Base-by-base conservation (phyloP, 1,284 basidiomycete genomes). In the Amylostereum areolatum region DNA sequence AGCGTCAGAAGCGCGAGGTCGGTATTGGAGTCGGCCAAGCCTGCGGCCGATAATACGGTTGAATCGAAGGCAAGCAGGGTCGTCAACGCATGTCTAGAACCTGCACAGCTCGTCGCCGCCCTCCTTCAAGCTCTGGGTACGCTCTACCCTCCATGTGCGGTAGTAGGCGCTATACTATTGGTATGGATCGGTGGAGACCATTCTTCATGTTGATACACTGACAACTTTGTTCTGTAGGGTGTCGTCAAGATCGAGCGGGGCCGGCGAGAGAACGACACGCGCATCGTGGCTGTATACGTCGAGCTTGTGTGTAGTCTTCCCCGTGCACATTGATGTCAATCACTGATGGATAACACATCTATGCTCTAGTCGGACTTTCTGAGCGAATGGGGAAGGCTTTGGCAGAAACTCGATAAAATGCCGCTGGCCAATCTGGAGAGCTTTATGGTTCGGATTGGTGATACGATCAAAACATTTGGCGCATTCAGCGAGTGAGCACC, bases 401-500 rank as follows among this genome's bases (percentile, higher is more conserved):
- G 39, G 29, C 48, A 49, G 18, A 52, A 50, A 1, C 54, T 54
- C 43, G 30, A 51, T 35, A 11, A 33, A 24, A 44, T 50, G 18
- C 35, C 54, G 7, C 35, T 33, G 29, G 29, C 12, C n/a, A 52
- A 43, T n/a, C 50, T 55, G n/a, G 47, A 39, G 10, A 12, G 30
- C 7, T 42, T 51, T 9, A 36, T 54, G n/a, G 37, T 28, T 12
- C 31, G 47, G 6, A 49, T 55, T 18, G 42, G 40, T 11, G 12
- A 41, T 9, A 37, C 49, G 36, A 55, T 55, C 52, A 47, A 49
- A 37, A 50, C 50, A 18, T 55, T 55, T 25, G 54, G 54, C 24
- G 41, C 45, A 31, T 55, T 55, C 43, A 51, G 54, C 52, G 52
- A 55, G 54, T 55, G 3, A 11, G 54, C 42, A 9, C n/a, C n/a